Base-by-base conservation (phyloP, 495 filamentous ascomycete genomes). In the Penicillium silybi region DNA sequence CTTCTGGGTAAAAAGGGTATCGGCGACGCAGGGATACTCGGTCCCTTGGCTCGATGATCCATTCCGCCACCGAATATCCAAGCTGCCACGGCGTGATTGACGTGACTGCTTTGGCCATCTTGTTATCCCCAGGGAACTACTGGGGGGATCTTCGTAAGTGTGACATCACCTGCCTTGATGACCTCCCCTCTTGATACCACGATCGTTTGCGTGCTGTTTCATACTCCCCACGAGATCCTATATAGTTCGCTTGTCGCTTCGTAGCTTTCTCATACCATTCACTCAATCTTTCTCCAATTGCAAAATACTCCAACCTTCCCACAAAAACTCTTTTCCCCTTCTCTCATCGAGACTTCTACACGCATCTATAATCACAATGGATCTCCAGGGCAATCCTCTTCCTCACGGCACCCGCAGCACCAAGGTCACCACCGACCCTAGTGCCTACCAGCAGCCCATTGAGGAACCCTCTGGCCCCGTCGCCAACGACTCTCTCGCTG, bases 401-500 rank as follows among this genome's bases (percentile, higher is more conserved):
- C 61, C 67, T 51, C 58, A 58, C 27, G 63, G 64, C 22, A 26
- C 47, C 44, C 57, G 66, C 46, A 72, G 72, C 62, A 77, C 65
- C 38, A 80, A 80, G 69, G 63, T 73, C 53, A 77, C 72, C 48
- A 80, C 59, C 42, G 81, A 85, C 62, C 76, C 78, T 35, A 53
- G 58, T 42, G 57, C 78, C 50, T 56, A 61, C 29, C 50, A 64
- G 16, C 68, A 75, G 37, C 68, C 72, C 44, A 75, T 74, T 37
- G 47, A 65, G 15, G 84, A 88, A 64, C 66, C 73, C 22, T 62
- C 81, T 16, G 84, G 84, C 50, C 66, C 79, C 39, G 62, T 87
- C 11, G 66, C 80, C 26, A 80, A 74, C 41, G 84, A 86, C 68
- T 86, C 83, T 32, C 80, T 88, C 27, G 85, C 85, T 26, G 84